These are phyloP conservation scores for Tricholoma matsutake DNA, from an alignment of 768 basidiomycete species.

Conservation along the genomic window DNA sequence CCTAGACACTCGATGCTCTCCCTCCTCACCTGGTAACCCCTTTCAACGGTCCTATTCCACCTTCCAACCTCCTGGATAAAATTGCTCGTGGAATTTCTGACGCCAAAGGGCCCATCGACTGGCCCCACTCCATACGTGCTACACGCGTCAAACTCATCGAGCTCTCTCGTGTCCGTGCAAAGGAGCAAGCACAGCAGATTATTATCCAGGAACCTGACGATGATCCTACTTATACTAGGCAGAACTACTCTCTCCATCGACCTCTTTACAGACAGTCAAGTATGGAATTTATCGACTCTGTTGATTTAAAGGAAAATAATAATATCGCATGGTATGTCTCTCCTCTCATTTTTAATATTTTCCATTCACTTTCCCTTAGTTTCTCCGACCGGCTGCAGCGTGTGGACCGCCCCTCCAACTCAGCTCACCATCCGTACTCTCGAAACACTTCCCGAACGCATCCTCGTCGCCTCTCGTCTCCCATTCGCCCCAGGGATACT, in stretches of 20 bases:
- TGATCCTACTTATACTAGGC: slow-evolving; percentile 24
- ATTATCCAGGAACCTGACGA: slow-evolving; percentile 42
- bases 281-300: slow-evolving; percentile 78
- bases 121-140: slow-evolving; percentile 80
- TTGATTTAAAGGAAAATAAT: slow-evolving; percentile 48
- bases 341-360: background rate
- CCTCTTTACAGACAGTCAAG: slow-evolving; percentile 79
- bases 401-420: slow-evolving; percentile 51
- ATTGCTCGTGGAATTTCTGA: slow-evolving; percentile 74
- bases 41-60: slow-evolving; percentile 80
- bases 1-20: slow-evolving; percentile 77
- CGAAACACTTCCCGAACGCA: slow-evolving; percentile 35
- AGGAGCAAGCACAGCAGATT: slow-evolving; percentile 40
- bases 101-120: slow-evolving; percentile 73
- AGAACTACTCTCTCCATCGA: slow-evolving; percentile 34
- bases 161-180: slow-evolving; percentile 63
- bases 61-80: slow-evolving; percentile 84
- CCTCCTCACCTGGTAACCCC: slow-evolving; percentile 84
- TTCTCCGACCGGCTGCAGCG: slow-evolving; percentile 67
- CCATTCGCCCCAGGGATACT: slow-evolving; percentile 34
- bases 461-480: slow-evolving; percentile 38
- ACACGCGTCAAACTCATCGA: slow-evolving; percentile 83
- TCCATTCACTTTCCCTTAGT: slow-evolving; percentile 30
- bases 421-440: slow-evolving; percentile 59
- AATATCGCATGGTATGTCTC: slow-evolving; percentile 58